These are phyloP conservation scores for Podila horticola DNA, from an alignment of 192 early-diverging fungal species.

Conservation along the genomic window DNA sequence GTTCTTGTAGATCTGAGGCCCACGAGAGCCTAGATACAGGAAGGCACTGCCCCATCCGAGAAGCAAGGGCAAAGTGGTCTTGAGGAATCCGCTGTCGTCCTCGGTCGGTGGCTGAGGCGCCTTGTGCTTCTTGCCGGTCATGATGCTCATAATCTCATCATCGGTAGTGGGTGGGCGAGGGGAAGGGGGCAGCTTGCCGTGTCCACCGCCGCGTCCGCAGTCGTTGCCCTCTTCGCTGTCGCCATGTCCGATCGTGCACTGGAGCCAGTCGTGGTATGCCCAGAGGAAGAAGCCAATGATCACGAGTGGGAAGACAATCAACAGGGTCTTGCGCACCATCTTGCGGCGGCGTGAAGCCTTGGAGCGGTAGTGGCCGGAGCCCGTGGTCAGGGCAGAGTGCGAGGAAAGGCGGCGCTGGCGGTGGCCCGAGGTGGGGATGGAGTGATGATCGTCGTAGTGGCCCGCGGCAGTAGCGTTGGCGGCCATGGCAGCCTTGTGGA, in stretches of 20 bases:
- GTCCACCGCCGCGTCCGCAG: slow-evolving; percentile 40
- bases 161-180: slow-evolving; percentile 8
- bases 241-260: slow-evolving; percentile 43
- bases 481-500: slow-evolving; percentile 46
- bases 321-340: slow-evolving; percentile 18
- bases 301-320: slow-evolving; percentile 29
- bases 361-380: slow-evolving; percentile 32
- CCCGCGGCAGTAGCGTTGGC: slow-evolving; percentile 39
- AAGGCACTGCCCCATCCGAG: slow-evolving; percentile 80
- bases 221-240: slow-evolving; percentile 22
- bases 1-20: slow-evolving; percentile 89
- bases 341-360: slow-evolving; percentile 33
- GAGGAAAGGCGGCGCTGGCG: slow-evolving; percentile 38
- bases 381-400: slow-evolving; percentile 29
- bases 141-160: background rate
- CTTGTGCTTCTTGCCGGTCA: slow-evolving; percentile 15
- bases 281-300: slow-evolving; percentile 30
- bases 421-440: background rate
- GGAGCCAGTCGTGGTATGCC: slow-evolving; percentile 48
- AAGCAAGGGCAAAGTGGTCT: slow-evolving; percentile 63
- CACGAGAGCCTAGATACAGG: slow-evolving; percentile 74
- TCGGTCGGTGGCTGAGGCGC: background rate
- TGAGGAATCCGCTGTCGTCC: slow-evolving; percentile 19
- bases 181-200: slow-evolving; percentile 30
- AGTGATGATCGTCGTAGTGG: slow-evolving; percentile 12